Percentiles rank a stretch among this genome's conserved stretches.
phyloP scores from a whole-genome alignment of 139 green algal species.

The Picochlorum sp. region DNA sequence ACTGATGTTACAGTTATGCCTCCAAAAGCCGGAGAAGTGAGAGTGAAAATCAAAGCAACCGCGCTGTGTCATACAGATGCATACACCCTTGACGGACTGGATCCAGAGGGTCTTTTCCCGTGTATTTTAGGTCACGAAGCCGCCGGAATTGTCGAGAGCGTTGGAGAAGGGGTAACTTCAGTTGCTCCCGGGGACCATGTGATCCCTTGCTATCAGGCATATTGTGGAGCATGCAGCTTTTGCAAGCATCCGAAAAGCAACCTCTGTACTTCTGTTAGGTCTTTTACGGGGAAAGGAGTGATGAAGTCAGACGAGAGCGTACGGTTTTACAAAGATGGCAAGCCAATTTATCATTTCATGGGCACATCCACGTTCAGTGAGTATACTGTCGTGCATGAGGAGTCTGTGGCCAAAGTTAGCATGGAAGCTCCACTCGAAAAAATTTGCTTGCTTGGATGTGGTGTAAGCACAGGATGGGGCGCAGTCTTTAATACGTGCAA shows the following conservation, averaged over 20 bases:
- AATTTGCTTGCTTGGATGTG: conserved; percentile 86
- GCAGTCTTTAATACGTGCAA: conserved; percentile 93
- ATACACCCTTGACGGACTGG: conserved; percentile 82
- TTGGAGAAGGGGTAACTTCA: conserved; percentile 65
- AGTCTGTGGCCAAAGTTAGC: conserved; percentile 70
- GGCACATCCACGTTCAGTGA: conserved; percentile 89
- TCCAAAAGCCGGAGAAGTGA: conserved; percentile 80
- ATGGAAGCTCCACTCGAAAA: conserved; percentile 61
- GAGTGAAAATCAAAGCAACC: conserved; percentile 77
- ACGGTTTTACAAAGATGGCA: conserved; percentile 74
- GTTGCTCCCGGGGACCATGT: conserved; percentile 29
- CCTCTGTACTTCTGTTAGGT: conserved; percentile 46
- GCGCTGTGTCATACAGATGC: conserved; percentile 95
- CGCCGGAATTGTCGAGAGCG: conserved; percentile 89
- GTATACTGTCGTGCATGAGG: conserved; percentile 96
- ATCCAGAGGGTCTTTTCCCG: conserved; percentile 84
- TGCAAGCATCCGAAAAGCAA: conserved; percentile 70
- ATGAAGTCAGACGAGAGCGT: conserved; percentile 82
- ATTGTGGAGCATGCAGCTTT: conserved; percentile 92
- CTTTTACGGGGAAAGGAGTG: conserved; percentile 81
- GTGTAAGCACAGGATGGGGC: conserved; percentile 71
- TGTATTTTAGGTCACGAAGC: conserved; percentile 97
- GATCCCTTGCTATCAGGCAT: conserved; percentile 49
- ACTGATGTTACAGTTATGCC: conserved; percentile 74
- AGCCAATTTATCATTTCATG: conserved; percentile 98